Evolutionary conservation across 768 basidiomycete genomes (phyloP).

Genomic region (Suillus bovinus): DNA sequence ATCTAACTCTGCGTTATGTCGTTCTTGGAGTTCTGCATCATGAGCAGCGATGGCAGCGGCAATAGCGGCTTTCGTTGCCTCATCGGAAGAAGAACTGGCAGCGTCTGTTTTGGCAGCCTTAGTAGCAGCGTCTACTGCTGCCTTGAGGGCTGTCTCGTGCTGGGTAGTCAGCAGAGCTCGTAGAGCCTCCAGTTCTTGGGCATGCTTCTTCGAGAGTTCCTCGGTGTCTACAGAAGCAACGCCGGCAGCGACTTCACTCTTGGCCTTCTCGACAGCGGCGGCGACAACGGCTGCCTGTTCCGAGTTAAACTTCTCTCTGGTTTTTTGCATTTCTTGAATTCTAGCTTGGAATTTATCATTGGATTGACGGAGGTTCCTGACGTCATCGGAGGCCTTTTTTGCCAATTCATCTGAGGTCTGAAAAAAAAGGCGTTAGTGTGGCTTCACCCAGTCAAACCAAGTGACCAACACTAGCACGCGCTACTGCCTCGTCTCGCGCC

Average conservation of each 20-base stretch:
- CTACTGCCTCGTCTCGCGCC: conserved; percentile 58
- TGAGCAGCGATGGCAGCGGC: conserved; percentile 49
- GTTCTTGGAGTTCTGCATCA: conserved; percentile 46
- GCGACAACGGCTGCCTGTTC: conserved; percentile 52
- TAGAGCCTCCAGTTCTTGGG: conserved; percentile 57
- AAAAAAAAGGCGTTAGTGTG: conserved; percentile 5
- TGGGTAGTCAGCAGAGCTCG: conserved; percentile 53
- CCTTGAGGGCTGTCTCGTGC: conserved; percentile 54
- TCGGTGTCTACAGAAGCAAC: conserved; percentile 28
- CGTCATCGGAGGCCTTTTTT: conserved; percentile 45
- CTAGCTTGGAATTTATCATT: conserved; percentile 60
- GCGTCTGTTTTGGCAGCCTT: conserved; percentile 39
- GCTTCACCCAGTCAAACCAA: not conserved
- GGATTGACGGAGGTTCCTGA: conserved; percentile 38
- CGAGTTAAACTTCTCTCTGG: conserved; percentile 43
- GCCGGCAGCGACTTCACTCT: conserved; percentile 41
- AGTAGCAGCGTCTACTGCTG: conserved; percentile 50
- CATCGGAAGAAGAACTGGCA: conserved; percentile 29
- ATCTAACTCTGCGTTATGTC: conserved; percentile 56
- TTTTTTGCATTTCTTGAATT: conserved; percentile 52
- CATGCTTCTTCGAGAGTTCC: conserved; percentile 52
- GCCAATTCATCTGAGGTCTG: conserved; percentile 44
- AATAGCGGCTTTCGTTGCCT: conserved; percentile 46
- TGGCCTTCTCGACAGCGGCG: conserved; percentile 57
- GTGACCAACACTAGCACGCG: conserved; percentile 53